phyloP scores from a whole-genome alignment of 371 early-diverging fungal species.

The Choanephora cucurbitarum region DNA sequence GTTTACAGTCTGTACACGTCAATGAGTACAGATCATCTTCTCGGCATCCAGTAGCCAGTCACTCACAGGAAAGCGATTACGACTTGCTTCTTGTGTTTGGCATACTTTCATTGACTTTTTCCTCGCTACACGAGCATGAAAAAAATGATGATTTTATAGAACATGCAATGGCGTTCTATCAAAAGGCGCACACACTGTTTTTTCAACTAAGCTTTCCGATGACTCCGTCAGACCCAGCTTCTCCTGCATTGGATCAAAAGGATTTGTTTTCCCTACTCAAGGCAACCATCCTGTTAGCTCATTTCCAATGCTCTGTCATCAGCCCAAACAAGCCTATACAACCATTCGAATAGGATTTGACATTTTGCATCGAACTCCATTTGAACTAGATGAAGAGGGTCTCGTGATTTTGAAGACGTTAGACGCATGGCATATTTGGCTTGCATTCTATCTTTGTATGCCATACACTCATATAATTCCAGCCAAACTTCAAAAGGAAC shows the following conservation, averaged over 20 bases:
- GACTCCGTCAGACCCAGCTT: conserved; percentile 1
- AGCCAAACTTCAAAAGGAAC: no score
- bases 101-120: conserved; percentile 4
- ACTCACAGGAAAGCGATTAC: neutral
- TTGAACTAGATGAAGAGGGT: conserved; percentile 1
- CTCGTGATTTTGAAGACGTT: conserved; percentile 4
- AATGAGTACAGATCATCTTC: neutral
- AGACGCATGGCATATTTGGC: conserved; percentile 27
- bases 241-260: neutral
- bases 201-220: conserved; percentile 23
- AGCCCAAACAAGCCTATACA: conserved; percentile 34
- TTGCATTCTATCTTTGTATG: conserved; percentile 20
- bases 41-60: neutral
- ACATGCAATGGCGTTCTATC: conserved; percentile 20
- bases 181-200: conserved; percentile 35
- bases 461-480: conserved; percentile 1
- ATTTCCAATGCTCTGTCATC: conserved; percentile 39
- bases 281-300: conserved; percentile 35
- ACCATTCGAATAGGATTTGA: conserved; percentile 18
- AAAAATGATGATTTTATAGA: neutral
- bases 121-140: neutral
- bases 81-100: conserved; percentile 10
- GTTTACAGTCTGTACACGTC: no score
- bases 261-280: conserved; percentile 16
- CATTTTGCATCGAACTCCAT: neutral